Evolutionary conservation across 768 basidiomycete genomes (phyloP).

Genomic region (Arthromyces matolae): DNA sequence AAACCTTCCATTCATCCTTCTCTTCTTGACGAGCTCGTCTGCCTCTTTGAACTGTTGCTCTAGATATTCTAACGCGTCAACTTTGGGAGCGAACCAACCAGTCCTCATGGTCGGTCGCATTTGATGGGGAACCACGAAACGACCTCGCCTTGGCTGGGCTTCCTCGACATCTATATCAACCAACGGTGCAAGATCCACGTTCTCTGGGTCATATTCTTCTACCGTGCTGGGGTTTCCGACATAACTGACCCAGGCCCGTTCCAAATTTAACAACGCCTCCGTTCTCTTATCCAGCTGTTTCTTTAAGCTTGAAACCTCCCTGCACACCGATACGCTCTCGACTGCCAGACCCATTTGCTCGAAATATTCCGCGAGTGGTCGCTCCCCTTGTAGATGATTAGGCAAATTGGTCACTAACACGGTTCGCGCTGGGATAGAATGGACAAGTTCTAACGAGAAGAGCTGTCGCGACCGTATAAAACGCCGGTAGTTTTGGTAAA

Average conservation of each 20-base stretch:
- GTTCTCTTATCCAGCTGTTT: constrained; percentile 76
- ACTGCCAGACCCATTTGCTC: constrained; percentile 84
- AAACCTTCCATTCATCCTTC: constrained; percentile 70
- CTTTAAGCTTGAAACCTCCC: constrained; percentile 76
- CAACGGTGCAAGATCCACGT: constrained; percentile 41
- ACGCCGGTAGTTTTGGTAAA: constrained; percentile 84
- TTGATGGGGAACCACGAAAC: constrained; percentile 72
- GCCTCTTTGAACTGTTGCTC: constrained; percentile 75
- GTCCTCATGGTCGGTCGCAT: constrained; percentile 74
- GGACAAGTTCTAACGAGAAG: constrained; percentile 91
- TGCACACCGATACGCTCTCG: constrained; percentile 87
- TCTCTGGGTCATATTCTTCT: constrained; percentile 75
- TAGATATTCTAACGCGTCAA: constrained; percentile 88
- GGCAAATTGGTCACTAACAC: constrained; percentile 87
- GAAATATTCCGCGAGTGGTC: constrained; percentile 87
- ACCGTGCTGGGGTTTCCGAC: constrained; percentile 92
- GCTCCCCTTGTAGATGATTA: constrained; percentile 78
- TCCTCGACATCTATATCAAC: constrained; percentile 54
- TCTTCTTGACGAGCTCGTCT: constrained; percentile 78
- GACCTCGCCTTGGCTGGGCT: constrained; percentile 40
- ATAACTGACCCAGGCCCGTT: constrained; percentile 84
- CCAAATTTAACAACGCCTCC: constrained; percentile 71
- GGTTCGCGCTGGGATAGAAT: constrained; percentile 91
- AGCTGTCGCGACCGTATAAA: constrained; percentile 90
- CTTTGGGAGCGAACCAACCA: constrained; percentile 67